Evolutionary conservation across 192 early-diverging fungal genomes (phyloP), one percentile per base, ranked within the genome.

Genomic region (Backusella tuberculispora): DNA sequence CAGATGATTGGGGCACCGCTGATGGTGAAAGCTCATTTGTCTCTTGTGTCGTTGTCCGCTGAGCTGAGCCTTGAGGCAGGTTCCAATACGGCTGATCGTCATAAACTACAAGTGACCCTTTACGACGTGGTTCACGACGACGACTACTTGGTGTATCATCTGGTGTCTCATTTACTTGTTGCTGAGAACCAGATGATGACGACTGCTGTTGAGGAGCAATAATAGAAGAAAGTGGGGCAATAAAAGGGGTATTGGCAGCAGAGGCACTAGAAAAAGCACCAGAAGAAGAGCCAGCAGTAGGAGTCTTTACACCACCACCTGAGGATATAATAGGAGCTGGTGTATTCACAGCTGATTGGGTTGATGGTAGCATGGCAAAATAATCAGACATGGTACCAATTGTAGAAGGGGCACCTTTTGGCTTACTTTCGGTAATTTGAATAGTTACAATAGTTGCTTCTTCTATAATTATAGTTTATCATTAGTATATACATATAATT

Each of bases 101-200:
- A 50, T 83, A 91, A 17, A 90, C 84, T 15, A 91, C 89, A 37
- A 91, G 86, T n/a, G 88, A 88, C 1, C 89, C 88, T n/a, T 75
- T 71, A 15, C 87, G 86, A 69, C 64, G 19, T 0, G 83, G 85
- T 34, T 74, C 74, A 29, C 79, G 76, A 12, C 78, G 68, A 40
- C 70, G 56, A 45, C 56, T 53, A 3, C 63, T 65, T 5, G 63
- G 69, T 26, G 60, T 42, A 66, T 72, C 71, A 15, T 21, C 53
- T n/a, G 66, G 41, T 66, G 26, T 37, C 46, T 46, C 66, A 5
- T 2, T 38, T 17, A 15, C 66, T 67, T 43, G 19, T 34, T 34
- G 29, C 29, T 34, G 29, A 34, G 29, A 34, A 34, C 29, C 29
- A 0, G 29, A 34, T 34, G 29, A 34, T 34, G 29, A 0, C 29